A percentile compares a stretch with the other conserved stretches of the same genome.
Conservation (phyloP, 2,329 filamentous ascomycete species). For the Venturia pyrina region DNA sequence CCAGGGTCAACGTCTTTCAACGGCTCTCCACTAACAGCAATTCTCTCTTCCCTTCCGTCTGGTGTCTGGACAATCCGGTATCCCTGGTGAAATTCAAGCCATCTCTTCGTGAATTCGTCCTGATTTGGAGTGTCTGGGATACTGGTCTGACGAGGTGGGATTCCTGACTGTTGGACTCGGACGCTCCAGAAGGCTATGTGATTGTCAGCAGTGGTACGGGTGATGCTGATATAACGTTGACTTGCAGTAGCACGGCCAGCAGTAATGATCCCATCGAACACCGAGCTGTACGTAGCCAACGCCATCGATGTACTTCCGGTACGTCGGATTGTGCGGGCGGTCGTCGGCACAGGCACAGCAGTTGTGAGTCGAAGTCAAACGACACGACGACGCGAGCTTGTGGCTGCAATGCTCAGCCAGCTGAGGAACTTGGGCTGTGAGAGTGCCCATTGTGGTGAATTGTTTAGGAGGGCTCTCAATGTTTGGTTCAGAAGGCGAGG, state of each 20-base stretch:
- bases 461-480: constrained; percentile 14
- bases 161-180: constrained; percentile 29
- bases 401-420: constrained; percentile 29
- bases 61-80: constrained; percentile 30
- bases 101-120: constrained; percentile 33
- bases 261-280: constrained; percentile 40
- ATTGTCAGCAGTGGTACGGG: neutral
- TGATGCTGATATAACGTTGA: neutral
- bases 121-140: constrained; percentile 39
- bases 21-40: constrained; percentile 38
- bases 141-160: constrained; percentile 33
- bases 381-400: constrained; percentile 33
- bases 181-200: constrained; percentile 38
- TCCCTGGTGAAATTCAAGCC: constrained; percentile 41
- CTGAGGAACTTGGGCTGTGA: constrained; percentile 28
- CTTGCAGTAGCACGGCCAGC: constrained; percentile 40
- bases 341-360: constrained; percentile 33
- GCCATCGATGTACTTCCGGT: constrained; percentile 39
- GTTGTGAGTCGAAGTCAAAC: constrained; percentile 28
- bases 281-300: constrained; percentile 39
- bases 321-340: constrained; percentile 31
- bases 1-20: constrained; percentile 37
- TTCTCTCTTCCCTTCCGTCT: constrained; percentile 34
- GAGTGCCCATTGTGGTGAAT: constrained; percentile 25
- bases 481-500: too few relatives aligned